Percentiles rank a stretch among this genome's conserved stretches.
Conservation (phyloP, 78 protist genomes). For the Acrasis kona region DNA sequence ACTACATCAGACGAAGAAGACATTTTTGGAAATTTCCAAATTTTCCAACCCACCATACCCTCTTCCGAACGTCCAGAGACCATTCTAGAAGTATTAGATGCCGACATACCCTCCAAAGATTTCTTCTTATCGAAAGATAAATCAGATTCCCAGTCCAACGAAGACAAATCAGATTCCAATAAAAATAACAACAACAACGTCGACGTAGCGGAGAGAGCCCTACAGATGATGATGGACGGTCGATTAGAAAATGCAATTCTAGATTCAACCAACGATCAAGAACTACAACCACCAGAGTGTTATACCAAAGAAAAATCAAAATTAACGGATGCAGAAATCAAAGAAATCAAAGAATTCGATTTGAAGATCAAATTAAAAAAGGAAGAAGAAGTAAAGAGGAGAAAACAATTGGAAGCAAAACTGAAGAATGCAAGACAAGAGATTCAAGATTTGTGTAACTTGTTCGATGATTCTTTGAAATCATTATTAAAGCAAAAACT, state of each 20-base stretch:
- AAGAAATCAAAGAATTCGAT: constrained; percentile 15
- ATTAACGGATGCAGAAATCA: constrained; percentile 4
- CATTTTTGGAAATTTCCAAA: too few species aligned
- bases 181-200: too few species aligned
- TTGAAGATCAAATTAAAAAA: neutral
- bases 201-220: constrained; percentile 21
- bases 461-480: neutral
- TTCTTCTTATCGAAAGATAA: too few species aligned
- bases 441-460: neutral
- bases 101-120: too few species aligned
- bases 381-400: constrained; percentile 9
- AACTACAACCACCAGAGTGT: neutral
- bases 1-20: too few species aligned
- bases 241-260: constrained; percentile 1
- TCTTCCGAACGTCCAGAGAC: too few species aligned
- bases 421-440: neutral
- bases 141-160: too few species aligned
- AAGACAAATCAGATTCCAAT: too few species aligned
- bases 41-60: too few species aligned
- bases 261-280: neutral
- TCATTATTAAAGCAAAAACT: neutral
- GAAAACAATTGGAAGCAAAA: neutral
- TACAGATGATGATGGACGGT: constrained; percentile 22
- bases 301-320: neutral
- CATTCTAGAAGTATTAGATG: too few species aligned